phyloP scores from a whole-genome alignment of 2,329 filamentous ascomycete genomes.

The Fusarium mangiferae region DNA sequence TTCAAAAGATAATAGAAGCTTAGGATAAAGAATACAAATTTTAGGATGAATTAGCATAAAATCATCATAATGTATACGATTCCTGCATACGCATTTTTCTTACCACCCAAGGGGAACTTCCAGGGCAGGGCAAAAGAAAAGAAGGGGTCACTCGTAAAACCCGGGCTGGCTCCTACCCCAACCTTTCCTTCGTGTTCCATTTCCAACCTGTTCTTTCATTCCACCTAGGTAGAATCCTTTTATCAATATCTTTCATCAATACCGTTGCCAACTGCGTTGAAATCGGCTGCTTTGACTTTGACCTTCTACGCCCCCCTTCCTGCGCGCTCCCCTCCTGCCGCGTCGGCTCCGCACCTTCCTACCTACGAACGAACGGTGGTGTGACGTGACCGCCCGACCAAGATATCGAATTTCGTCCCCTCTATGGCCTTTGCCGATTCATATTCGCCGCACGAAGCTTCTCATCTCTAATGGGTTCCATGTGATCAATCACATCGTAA shows the following conservation, averaged over 20 bases:
- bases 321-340: constrained; percentile 13
- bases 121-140: constrained; percentile 37
- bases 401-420: background rate
- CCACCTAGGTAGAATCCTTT: background rate
- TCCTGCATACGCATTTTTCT: background rate
- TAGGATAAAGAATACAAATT: background rate
- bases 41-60: background rate
- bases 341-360: constrained; percentile 29
- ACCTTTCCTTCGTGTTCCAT: constrained; percentile 24
- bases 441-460: constrained; percentile 19
- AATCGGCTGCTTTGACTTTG: background rate
- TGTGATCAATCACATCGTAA: constrained; percentile 35
- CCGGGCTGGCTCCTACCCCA: constrained; percentile 31
- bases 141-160: constrained; percentile 18
- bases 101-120: background rate
- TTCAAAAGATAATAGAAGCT: background rate
- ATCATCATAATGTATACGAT: background rate
- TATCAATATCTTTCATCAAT: background rate
- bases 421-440: constrained; percentile 30
- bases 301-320: constrained; percentile 3
- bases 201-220: constrained; percentile 10
- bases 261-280: background rate
- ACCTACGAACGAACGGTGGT: constrained; percentile 6
- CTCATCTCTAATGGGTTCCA: constrained; percentile 34
- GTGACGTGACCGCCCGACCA: constrained; percentile 43